phyloP scores from a whole-genome alignment of 495 filamentous ascomycete genomes.

The Achaetomiella virescens region DNA sequence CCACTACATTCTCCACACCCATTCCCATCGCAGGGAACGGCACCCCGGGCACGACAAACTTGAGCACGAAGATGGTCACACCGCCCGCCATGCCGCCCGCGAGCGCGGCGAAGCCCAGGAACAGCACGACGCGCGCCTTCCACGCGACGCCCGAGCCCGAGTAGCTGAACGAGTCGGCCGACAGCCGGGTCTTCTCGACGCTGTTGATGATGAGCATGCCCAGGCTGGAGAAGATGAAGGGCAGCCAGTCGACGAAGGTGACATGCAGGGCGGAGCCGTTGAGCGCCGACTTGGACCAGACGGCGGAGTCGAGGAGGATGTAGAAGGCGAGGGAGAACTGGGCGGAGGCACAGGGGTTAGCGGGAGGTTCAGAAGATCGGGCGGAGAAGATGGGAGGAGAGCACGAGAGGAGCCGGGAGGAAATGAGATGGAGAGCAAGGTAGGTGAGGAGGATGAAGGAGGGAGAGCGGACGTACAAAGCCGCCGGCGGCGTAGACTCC shows the following conservation, averaged over 20 bases:
- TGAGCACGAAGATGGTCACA: conserved; percentile 84
- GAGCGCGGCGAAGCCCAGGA: conserved; percentile 89
- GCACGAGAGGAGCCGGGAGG: no score
- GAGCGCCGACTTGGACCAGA: conserved; percentile 71
- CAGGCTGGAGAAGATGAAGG: conserved; percentile 84
- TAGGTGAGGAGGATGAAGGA: not conserved
- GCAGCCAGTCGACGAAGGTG: conserved; percentile 97
- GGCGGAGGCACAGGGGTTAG: not conserved
- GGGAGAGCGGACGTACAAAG: conserved; percentile 53
- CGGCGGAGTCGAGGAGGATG: conserved; percentile 85
- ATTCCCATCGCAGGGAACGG: conserved; percentile 83
- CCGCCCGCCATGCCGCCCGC: conserved; percentile 91
- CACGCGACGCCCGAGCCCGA: conserved; percentile 82
- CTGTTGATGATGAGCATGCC: conserved; percentile 99
- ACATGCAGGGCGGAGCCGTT: conserved; percentile 84
- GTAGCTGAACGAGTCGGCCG: conserved; percentile 82
- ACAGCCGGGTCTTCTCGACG: conserved; percentile 87
- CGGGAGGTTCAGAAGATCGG: not conserved
- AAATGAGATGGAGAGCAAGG: no score
- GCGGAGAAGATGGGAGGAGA: not conserved
- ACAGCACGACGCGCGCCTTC: conserved; percentile 93
- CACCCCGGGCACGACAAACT: conserved; percentile 76
- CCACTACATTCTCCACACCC: conserved; percentile 86
- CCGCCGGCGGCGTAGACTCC: conserved; percentile 85
- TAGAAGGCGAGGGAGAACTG: conserved; percentile 98